Conservation (phyloP, 1,284 basidiomycete species). For the Moesziomyces globuligerus region DNA sequence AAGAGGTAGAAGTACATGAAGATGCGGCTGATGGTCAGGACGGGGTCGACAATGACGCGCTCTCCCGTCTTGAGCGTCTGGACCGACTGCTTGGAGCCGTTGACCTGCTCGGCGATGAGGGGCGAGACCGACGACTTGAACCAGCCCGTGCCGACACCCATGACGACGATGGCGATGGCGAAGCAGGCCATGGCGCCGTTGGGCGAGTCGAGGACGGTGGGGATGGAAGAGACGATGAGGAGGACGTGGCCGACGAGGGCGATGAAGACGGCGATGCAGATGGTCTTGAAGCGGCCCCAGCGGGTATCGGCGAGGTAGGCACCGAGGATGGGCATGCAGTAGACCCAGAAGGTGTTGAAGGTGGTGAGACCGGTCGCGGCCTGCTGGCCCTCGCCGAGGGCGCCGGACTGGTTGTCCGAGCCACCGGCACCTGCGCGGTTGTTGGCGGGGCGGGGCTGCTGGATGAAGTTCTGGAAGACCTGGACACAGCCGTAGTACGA, state of each 20-base stretch:
- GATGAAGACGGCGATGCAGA: constrained; percentile 68
- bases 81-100: constrained; percentile 55
- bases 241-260: constrained; percentile 74
- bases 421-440: constrained; percentile 56
- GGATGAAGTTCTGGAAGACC: constrained; percentile 64
- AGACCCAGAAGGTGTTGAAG: constrained; percentile 65
- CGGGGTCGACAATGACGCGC: constrained; percentile 82
- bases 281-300: constrained; percentile 70
- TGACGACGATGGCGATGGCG: constrained; percentile 65
- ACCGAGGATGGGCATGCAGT: constrained; percentile 61
- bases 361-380: constrained; percentile 64
- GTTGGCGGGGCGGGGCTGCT: constrained; percentile 52
- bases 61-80: constrained; percentile 73
- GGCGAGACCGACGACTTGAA: constrained; percentile 74
- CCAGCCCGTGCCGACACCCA: constrained; percentile 74
- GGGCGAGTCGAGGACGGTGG: constrained; percentile 74
- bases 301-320: constrained; percentile 69
- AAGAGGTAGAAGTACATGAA: constrained; percentile 67
- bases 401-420: constrained; percentile 55
- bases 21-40: constrained; percentile 71
- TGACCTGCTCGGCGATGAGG: constrained; percentile 70
- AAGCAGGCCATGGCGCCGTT: constrained; percentile 75
- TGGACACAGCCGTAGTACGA: constrained; percentile 64
- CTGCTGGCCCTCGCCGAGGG: constrained; percentile 61
- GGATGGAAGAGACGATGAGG: constrained; percentile 78